Evolutionary conservation across 352 stramenopile species (phyloP).

Genomic region (Thalassiosira hispida): DNA sequence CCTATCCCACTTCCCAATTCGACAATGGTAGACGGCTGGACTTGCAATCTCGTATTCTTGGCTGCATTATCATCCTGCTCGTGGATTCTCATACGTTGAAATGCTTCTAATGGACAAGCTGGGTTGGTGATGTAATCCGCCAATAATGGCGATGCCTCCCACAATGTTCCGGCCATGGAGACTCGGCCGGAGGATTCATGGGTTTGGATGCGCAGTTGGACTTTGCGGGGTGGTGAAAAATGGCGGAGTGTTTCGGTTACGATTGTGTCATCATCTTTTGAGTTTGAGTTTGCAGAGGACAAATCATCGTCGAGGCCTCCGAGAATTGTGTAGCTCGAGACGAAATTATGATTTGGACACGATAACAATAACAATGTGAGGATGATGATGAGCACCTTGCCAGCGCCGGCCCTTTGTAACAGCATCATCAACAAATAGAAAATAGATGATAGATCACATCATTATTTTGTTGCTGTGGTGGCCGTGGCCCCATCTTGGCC

Average conservation of each 20-base stretch:
- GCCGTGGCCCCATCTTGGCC: too few relatives aligned
- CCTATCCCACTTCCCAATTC: slow-evolving; percentile 33
- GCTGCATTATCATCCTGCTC: slow-evolving; percentile 1
- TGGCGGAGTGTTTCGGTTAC: slow-evolving; percentile 25
- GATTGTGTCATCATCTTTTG: not conserved
- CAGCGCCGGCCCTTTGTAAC: too few relatives aligned
- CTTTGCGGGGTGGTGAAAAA: slow-evolving; percentile 3
- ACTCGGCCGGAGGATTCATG: slow-evolving; percentile 21
- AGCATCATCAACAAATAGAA: too few relatives aligned
- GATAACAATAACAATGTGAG: too few relatives aligned
- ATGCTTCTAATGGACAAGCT: slow-evolving; percentile 17
- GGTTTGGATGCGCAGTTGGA: slow-evolving; percentile 23
- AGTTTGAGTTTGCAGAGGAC: too few relatives aligned
- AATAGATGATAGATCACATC: too few relatives aligned
- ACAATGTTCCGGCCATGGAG: slow-evolving; percentile 35
- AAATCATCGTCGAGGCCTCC: not conserved
- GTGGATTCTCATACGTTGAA: slow-evolving; percentile 26
- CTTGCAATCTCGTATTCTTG: not conserved
- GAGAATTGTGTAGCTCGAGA: not conserved
- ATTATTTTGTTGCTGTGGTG: too few relatives aligned
- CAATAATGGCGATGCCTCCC: slow-evolving; percentile 31
- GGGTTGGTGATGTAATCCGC: slow-evolving; percentile 39
- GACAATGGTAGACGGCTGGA: slow-evolving; percentile 15
- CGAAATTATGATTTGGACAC: too few relatives aligned
- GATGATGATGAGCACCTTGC: too few relatives aligned